phyloP scores from a whole-genome alignment of 495 filamentous ascomycete species.

The Hypoxylon perforatum region DNA sequence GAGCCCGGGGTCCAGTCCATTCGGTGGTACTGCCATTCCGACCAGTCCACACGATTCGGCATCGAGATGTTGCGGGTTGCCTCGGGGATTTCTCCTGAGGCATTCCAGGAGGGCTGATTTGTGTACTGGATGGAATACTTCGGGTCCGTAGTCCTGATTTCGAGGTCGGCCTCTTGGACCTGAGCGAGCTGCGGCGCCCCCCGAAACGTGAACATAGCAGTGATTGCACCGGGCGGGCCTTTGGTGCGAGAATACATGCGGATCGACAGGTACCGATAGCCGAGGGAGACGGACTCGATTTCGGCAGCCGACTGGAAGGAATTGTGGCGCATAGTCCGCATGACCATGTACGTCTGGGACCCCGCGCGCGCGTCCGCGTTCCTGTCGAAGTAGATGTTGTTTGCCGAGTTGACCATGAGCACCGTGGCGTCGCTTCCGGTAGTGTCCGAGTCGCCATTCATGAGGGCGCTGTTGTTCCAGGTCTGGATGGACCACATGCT shows the following conservation, averaged over 20 bases:
- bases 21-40: conserved; percentile 73
- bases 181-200: conserved; percentile 47
- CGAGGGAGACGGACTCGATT: conserved; percentile 64
- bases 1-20: conserved; percentile 73
- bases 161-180: conserved; percentile 80
- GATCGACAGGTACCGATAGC: conserved; percentile 68
- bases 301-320: conserved; percentile 72
- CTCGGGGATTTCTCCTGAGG: conserved; percentile 56
- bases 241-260: conserved; percentile 68
- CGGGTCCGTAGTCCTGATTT: conserved; percentile 72
- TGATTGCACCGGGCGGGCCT: conserved; percentile 68
- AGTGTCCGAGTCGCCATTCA: conserved; percentile 44
- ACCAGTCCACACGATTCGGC: conserved; percentile 63
- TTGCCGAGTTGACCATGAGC: conserved; percentile 71
- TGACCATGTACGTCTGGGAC: conserved; percentile 66
- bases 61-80: conserved; percentile 59
- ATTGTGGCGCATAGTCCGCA: conserved; percentile 68
- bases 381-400: conserved; percentile 71
- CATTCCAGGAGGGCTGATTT: conserved; percentile 72
- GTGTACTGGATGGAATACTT: conserved; percentile 71
- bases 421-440: conserved; percentile 55
- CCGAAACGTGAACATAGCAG: conserved; percentile 75
- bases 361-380: conserved; percentile 46
- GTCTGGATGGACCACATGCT: conserved; percentile 69
- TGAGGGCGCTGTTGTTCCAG: conserved; percentile 62